phyloP scores from a whole-genome alignment of 1,284 basidiomycete genomes.

The Cerrena zonata region DNA sequence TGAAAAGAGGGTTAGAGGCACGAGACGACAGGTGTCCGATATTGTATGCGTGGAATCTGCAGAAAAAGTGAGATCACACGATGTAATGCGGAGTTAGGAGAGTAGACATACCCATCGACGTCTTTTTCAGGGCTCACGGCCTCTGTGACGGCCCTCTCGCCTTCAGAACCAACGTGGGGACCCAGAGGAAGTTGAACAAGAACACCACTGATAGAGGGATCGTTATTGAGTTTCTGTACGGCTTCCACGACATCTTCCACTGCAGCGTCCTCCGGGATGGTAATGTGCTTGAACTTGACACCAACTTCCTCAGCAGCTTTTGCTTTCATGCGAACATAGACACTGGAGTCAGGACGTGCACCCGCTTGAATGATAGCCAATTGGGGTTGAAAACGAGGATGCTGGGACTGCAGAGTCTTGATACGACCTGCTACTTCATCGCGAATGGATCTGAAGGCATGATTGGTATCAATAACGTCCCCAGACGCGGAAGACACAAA shows the following conservation, averaged over 20 bases:
- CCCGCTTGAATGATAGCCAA: constrained; percentile 95
- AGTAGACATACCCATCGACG: constrained; percentile 76
- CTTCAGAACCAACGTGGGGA: constrained; percentile 76
- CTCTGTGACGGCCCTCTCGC: constrained; percentile 88
- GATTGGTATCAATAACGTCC: constrained; percentile 4
- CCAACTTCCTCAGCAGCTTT: constrained; percentile 95
- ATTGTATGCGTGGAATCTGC: constrained; percentile 95
- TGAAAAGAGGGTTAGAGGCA: constrained; percentile 85
- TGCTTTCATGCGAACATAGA: constrained; percentile 96
- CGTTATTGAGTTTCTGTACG: constrained; percentile 81
- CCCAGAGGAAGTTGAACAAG: constrained; percentile 97
- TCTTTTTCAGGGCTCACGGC: constrained; percentile 94
- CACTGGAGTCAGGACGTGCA: constrained; percentile 80
- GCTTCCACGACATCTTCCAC: constrained; percentile 74
- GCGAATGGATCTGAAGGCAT: constrained; percentile 64
- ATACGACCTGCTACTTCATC: constrained; percentile 67
- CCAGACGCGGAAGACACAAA: constrained; percentile 6
- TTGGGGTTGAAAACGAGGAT: constrained; percentile 83
- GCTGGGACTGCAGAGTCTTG: constrained; percentile 50
- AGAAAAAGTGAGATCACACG: constrained; percentile 8
- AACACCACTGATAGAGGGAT: constrained; percentile 81
- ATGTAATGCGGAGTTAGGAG: constrained; percentile 7
- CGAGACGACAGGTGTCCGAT: constrained; percentile 93
- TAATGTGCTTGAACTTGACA: constrained; percentile 82
- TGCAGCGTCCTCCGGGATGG: constrained; percentile 64